Conservation (phyloP, 495 filamentous ascomycete genomes). For the Rusavskia elegans region DNA sequence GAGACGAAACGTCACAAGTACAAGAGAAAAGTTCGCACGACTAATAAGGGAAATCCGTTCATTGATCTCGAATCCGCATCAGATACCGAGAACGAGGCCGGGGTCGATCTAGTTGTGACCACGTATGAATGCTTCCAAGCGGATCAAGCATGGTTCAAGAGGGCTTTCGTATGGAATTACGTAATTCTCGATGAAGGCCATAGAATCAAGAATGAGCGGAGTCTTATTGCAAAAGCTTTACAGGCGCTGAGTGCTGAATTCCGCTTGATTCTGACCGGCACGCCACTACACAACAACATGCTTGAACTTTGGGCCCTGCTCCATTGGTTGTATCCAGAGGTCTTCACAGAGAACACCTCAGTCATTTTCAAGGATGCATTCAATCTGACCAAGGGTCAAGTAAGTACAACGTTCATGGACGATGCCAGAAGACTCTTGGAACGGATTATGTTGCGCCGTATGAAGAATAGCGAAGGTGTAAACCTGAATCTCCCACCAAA, state of each 20-base stretch:
- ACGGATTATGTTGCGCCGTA: slow-evolving; percentile 45
- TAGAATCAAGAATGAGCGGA: slow-evolving; percentile 41
- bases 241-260: slow-evolving; percentile 37
- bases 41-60: slow-evolving; percentile 16
- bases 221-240: slow-evolving; percentile 32
- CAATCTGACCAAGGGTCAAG: slow-evolving; percentile 37
- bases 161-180: slow-evolving; percentile 41
- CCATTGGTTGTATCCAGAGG: slow-evolving; percentile 46
- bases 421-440: slow-evolving; percentile 36
- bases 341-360: slow-evolving; percentile 37
- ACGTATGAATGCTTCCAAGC: slow-evolving; percentile 44
- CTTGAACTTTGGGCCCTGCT: slow-evolving; percentile 46
- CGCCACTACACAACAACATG: slow-evolving; percentile 51
- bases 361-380: slow-evolving; percentile 41
- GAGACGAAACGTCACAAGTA: slow-evolving; percentile 14
- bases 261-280: slow-evolving; percentile 46
- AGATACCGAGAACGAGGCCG: slow-evolving; percentile 13
- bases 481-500: slow-evolving; percentile 43
- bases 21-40: slow-evolving; percentile 13
- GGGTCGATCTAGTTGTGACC: slow-evolving; percentile 38
- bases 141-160: slow-evolving; percentile 44
- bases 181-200: slow-evolving; percentile 45
- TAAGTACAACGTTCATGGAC: slow-evolving; percentile 37
- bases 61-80: slow-evolving; percentile 19
- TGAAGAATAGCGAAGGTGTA: slow-evolving; percentile 44